Base-by-base conservation (phyloP, 2,329 filamentous ascomycete species). In the Cytospora leucostoma region DNA sequence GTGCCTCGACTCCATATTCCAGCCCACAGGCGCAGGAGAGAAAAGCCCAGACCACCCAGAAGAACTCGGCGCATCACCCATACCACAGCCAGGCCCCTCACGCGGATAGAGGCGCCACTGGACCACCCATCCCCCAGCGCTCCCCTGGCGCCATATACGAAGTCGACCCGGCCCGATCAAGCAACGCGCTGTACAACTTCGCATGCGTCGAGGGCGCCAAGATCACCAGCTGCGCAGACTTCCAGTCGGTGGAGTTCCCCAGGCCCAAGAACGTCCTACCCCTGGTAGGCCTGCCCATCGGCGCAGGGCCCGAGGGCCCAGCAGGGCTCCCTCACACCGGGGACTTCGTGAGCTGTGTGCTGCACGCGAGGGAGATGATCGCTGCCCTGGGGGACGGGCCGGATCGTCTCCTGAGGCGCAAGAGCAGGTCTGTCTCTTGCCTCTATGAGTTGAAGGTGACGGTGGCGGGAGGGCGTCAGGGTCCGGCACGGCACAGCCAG, bases 301-400 rank as follows among this genome's bases (percentile, higher is more conserved):
- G 77, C 32, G 77, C 77, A 21, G 78, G 78, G 0, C 77, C 78
- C 8, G 78, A 80, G 67, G 75, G 74, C 27, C 53, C 59, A 17
- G 67, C 71, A 13, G 38, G 13, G 6, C 40, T 65, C 51, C 67
- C 69, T 0, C 75, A 78, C 66, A 69, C 74, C 63, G 71, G 73
- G 1, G 35, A 64, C 1, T 78, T 75, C 65, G 61, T 68, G 35
- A 47, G 68, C 1, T 77, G 75, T 64, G 62, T 66, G 38, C 61
- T 70, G 11, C 65, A 50, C 34, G 44, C 10, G 7, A 53, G 2
- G 10, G 38, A 10, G 6, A 11, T 59, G 34, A 56, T 62, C n/a
- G 13, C 66, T 15, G 12, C 27, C 33, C 17, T 65, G 47, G 13
- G 47, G 13, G 52, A 60, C 15, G 17, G 17, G 4, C 27, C 27